Percentiles rank a stretch among this genome's conserved stretches.
Evolutionary conservation across 345 rosid species (phyloP).

Genomic region (Eucalyptus dawsonii): DNA sequence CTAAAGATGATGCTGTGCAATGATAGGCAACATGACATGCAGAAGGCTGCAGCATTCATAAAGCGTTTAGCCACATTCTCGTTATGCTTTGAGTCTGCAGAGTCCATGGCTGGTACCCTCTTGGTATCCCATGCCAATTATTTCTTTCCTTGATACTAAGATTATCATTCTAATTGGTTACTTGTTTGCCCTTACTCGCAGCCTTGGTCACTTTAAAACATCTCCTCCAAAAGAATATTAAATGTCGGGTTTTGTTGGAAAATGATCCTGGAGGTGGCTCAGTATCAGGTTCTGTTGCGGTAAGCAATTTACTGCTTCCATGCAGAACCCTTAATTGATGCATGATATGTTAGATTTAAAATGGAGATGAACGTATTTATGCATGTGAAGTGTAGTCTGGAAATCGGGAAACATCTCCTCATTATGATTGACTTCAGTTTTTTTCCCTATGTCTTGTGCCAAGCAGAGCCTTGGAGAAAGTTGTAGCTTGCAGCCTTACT

Average conservation of each 20-base stretch:
- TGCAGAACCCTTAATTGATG: not conserved
- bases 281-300: conserved; percentile 75
- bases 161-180: not conserved
- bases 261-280: conserved; percentile 99
- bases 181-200: conserved; percentile 5
- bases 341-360: not conserved
- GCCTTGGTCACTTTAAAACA: conserved; percentile 75
- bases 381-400: not conserved
- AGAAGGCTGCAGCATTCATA: conserved; percentile 91
- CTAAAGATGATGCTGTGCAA: conserved; percentile 87
- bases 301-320: conserved; percentile 11
- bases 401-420: not conserved
- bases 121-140: not conserved
- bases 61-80: conserved; percentile 89
- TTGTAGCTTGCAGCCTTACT: not conserved
- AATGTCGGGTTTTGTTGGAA: conserved; percentile 86
- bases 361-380: not conserved
- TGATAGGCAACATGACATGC: conserved; percentile 96
- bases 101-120: conserved; percentile 73
- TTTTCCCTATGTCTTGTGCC: not conserved
- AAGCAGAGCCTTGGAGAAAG: not conserved
- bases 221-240: conserved; percentile 75
- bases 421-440: not conserved
- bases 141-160: not conserved
- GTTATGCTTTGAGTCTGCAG: conserved; percentile 71